Conservation (phyloP, 75 land plant species). For the Cunninghamia lanceolata region DNA sequence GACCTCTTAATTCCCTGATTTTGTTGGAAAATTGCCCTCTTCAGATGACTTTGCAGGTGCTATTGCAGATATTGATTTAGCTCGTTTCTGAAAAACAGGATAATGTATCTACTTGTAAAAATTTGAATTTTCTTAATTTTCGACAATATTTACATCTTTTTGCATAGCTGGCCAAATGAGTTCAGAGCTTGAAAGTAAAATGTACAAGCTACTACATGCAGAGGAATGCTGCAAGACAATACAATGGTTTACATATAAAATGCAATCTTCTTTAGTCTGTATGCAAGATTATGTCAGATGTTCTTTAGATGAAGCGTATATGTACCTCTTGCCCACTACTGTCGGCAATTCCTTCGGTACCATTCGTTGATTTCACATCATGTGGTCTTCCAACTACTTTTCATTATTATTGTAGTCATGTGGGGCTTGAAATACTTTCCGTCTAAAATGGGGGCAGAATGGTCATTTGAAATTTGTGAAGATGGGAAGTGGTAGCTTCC, state of each 20-base stretch:
- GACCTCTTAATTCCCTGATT: not conserved
- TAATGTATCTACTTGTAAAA: not conserved
- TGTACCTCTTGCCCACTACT: not conserved
- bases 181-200: slow-evolving; percentile 1
- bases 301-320: not conserved
- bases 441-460: not conserved
- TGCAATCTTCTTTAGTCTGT: not conserved
- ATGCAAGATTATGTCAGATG: not conserved
- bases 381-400: not conserved
- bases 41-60: not conserved
- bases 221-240: not conserved
- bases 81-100: not conserved
- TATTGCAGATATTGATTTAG: not conserved
- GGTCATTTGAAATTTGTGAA: not conserved
- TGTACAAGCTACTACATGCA: not conserved
- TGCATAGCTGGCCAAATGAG: not conserved
- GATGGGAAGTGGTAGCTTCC: not conserved
- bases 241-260: not conserved
- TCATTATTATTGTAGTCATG: not conserved
- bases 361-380: slow-evolving; percentile 1
- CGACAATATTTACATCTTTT: not conserved
- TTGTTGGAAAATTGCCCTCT: not conserved
- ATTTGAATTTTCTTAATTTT: not conserved
- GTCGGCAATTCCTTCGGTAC: not conserved
- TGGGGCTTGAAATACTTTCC: not conserved